Base-by-base conservation (phyloP, 495 filamentous ascomycete species). In the Pseudomonodictys pantanalensis region DNA sequence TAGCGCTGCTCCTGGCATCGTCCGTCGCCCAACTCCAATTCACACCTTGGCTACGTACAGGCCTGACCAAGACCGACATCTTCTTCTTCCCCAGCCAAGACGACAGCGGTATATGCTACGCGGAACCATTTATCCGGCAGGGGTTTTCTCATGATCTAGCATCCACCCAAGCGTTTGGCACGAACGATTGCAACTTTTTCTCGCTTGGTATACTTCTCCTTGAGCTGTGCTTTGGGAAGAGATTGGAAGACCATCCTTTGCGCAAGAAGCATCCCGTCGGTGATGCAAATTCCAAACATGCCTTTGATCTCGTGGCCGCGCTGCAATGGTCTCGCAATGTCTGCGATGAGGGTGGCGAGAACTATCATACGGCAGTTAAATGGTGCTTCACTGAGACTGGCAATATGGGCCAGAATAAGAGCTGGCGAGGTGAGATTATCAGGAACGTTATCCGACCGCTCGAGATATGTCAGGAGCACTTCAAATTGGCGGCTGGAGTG, bases 131-230 rank as follows among this genome's bases (percentile, higher is more conserved):
- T 28, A 44, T 52, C 35, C 56, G 56, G 1, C 56, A 60, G 53
- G 47, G 47, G 24, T 60, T 52, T 28, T 10, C 25, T 20, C 23
- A 7, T 12, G 3, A 23, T 33, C 26, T 25, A 24, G 28, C 17
- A 26, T 30, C 29, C 11, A 23, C 26, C 6, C 9, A n/a, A 22
- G 25, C 30, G 17, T n/a, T 12, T 15, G 35, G 22, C 12, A 48
- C 56, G 12, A 25, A 53, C 26, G 47, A 52, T 11, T 50, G 45
- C 58, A 55, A 62, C 30, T 62, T 66, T 39, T 39, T 1, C 38
- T 46, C 51, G 0, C 58, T 66, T 11, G 62, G 62, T 29, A 62
- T 66, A n/a, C 43, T 66, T n/a, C 51, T 66, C 23, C 52, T 66
- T 1, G 62, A 66, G 22, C 58, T 66, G n/a, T 66, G 62, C 51